Evolutionary conservation across 441 rosid species (phyloP).

Genomic region (Geranium incanum): DNA sequence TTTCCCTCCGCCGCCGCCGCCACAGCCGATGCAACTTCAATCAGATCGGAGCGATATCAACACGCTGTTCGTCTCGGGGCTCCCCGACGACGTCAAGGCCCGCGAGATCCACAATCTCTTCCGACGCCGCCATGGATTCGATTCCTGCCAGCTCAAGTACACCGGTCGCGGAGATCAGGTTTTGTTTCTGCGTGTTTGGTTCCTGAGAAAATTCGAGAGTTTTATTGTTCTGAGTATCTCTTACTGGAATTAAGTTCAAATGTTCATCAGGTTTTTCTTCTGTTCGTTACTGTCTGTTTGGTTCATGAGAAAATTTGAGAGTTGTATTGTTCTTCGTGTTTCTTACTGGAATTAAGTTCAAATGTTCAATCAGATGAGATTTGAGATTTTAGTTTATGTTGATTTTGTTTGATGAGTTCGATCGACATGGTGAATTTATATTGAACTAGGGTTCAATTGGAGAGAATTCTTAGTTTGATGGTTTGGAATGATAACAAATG

Average conservation of each 20-base stretch:
- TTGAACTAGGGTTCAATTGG: background rate
- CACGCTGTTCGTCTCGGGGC: constrained; percentile 3
- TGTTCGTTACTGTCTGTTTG: background rate
- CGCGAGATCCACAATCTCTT: constrained; percentile 5
- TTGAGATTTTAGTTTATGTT: too few species aligned
- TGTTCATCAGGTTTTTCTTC: background rate
- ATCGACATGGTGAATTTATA: background rate
- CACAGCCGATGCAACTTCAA: background rate
- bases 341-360: background rate
- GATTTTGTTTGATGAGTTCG: too few species aligned
- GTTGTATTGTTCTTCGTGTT: background rate
- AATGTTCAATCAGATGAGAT: background rate
- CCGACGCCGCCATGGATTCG: background rate
- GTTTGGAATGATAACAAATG: background rate
- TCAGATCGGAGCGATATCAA: constrained; percentile 3
- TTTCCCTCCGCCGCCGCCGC: background rate
- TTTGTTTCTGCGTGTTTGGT: background rate
- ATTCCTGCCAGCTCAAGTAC: constrained; percentile 1
- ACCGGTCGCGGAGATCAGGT: constrained; percentile 1
- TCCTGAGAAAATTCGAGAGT: background rate
- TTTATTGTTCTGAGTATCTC: background rate
- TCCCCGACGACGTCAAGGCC: constrained; percentile 4
- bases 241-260: background rate
- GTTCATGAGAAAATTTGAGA: background rate
- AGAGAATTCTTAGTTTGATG: background rate